Evolutionary conservation across 2,329 filamentous ascomycete genomes (phyloP), one percentile per base, ranked within the genome.

Genomic region (Cladophialophora yegresii): DNA sequence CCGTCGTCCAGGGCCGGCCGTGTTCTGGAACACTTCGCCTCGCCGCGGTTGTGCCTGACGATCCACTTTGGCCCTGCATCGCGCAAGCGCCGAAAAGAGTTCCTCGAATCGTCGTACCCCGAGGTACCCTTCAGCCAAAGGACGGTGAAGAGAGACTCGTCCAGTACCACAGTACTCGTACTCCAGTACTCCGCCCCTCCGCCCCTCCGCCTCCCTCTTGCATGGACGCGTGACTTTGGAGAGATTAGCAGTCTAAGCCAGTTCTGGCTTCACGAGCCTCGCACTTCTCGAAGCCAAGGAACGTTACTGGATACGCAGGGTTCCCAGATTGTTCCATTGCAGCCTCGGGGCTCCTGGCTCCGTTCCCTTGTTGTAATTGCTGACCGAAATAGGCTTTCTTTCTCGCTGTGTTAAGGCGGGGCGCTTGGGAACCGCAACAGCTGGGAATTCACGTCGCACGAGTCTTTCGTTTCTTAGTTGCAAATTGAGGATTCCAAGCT

Each of bases 1-100:
- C 12, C 2, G 51, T 10, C 12, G 23, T 22, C n/a, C 12, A 54
- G 23, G 51, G 51, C 5, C 12, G 23, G 8, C n/a, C 26, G 33
- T 28, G 51, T 54, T 54, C 51, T 54, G 51, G 51, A 54, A 54
- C 51, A 9, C 28, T 20, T 30, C 28, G 51, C 47, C 36, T 43
- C 13, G 36, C 36, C 1, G 36, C 3, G 36, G 12, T 12, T 40
- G 54, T 56, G n/a, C 54, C 54, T 56, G 54, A 56, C 54, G 54
- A 56, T 56, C 54, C 54, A 56, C 54, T 56, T 54, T 1, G 54
- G 54, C 54, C 54, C 54, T 56, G 54, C 54, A 56, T 56, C 33
- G 8, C 5, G 3, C 51, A 51, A 51, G 47, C 22, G 47, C 51
- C 51, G 51, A 54, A 5, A 26, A 26, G 10, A 9, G 7, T 50